A percentile compares a stretch with the other conserved stretches of the same genome.
Conservation (phyloP, 768 basidiomycete species). For the Jaapia argillacea region DNA sequence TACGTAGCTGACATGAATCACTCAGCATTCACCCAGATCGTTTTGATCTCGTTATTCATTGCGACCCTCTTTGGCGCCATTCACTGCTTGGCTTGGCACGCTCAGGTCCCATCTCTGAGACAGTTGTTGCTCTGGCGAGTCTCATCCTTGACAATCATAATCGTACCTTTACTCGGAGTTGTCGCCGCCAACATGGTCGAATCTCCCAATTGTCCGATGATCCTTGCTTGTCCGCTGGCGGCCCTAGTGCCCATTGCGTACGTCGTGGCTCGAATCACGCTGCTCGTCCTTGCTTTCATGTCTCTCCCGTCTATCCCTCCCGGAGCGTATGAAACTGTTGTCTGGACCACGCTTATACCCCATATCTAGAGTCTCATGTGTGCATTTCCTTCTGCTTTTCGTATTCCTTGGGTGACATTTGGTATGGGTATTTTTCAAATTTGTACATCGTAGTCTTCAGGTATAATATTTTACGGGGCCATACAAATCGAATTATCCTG, state of each 20-base stretch:
- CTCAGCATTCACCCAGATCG: background rate
- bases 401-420: too few species aligned
- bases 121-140: background rate
- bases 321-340: background rate
- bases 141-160: background rate
- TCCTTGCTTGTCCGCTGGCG: background rate
- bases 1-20: background rate
- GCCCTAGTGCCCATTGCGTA: background rate
- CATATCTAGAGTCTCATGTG: too few species aligned
- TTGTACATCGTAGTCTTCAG: too few species aligned
- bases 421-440: too few species aligned
- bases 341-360: slow-evolving; percentile 17
- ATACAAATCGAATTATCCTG: too few species aligned
- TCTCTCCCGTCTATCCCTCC: background rate
- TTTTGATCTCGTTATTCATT: background rate
- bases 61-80: background rate
- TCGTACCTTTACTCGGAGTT: background rate
- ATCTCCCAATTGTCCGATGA: background rate
- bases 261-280: background rate
- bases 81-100: background rate
- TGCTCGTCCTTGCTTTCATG: background rate
- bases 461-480: too few species aligned
- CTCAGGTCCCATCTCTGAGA: background rate
- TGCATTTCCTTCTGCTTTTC: too few species aligned
- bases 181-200: background rate